These are phyloP conservation scores for Aspergillus ustus DNA, from an alignment of 2,329 filamentous ascomycete species.

Conservation along the genomic window DNA sequence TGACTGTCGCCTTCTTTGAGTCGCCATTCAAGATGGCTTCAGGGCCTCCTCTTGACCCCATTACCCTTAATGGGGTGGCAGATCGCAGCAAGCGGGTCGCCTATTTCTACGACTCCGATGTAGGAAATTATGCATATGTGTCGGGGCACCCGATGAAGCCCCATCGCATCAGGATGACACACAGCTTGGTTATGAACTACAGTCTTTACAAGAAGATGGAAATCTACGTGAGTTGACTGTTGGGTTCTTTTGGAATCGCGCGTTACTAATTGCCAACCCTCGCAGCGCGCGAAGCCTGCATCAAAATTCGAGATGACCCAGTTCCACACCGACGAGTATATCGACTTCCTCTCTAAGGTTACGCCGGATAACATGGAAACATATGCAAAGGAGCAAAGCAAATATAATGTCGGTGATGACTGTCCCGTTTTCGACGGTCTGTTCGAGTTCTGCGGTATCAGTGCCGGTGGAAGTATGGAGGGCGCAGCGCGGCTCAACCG, in stretches of 20 bases:
- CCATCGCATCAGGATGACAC: slow-evolving; percentile 69
- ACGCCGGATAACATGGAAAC: slow-evolving; percentile 98
- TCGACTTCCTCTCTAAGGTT: slow-evolving; percentile 78
- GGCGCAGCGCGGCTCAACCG: slow-evolving; percentile 70
- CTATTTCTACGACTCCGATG: slow-evolving; percentile 98
- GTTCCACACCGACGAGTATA: slow-evolving; percentile 75
- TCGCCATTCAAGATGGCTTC: slow-evolving; percentile 51
- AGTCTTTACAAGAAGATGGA: slow-evolving; percentile 75
- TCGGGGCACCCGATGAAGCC: slow-evolving; percentile 72
- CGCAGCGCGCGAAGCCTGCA: slow-evolving; percentile 76
- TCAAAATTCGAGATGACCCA: slow-evolving; percentile 74
- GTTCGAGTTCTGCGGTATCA: slow-evolving; percentile 73
- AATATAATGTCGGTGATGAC: slow-evolving; percentile 69
- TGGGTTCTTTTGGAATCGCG: background rate
- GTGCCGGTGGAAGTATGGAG: slow-evolving; percentile 72
- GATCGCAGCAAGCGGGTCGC: slow-evolving; percentile 79
- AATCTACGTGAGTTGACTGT: slow-evolving; percentile 62
- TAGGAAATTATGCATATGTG: slow-evolving; percentile 97
- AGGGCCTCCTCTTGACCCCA: slow-evolving; percentile 59
- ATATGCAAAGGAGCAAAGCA: slow-evolving; percentile 87
- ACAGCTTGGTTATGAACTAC: slow-evolving; percentile 72
- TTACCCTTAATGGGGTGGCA: slow-evolving; percentile 54
- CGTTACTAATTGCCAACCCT: slow-evolving; percentile 26
- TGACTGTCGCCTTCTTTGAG: slow-evolving; percentile 10
- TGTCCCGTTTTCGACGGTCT: slow-evolving; percentile 71